Conservation (phyloP, 495 filamentous ascomycete genomes). For the Aspergillus taichungensis region DNA sequence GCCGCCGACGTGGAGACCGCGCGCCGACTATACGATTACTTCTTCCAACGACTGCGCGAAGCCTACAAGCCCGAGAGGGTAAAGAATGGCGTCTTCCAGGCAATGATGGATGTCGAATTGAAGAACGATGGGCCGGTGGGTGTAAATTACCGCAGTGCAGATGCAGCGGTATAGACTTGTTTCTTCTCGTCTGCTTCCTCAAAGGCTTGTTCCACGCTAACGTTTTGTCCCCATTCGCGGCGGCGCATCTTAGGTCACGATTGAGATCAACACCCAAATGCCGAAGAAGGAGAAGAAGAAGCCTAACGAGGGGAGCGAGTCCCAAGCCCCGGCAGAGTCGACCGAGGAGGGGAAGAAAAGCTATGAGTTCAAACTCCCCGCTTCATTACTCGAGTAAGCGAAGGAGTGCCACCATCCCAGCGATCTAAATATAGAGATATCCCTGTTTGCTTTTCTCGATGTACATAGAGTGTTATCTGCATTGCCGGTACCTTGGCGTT, state of each 20-base stretch:
- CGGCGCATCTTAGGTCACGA: conserved; percentile 45
- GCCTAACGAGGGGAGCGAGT: conserved; percentile 12
- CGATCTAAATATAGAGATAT: no score
- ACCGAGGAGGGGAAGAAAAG: conserved; percentile 10
- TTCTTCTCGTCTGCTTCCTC: conserved; percentile 6
- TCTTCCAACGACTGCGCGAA: conserved; percentile 67
- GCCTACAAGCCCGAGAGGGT: conserved; percentile 68
- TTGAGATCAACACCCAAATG: conserved; percentile 55
- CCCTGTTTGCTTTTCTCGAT: no score
- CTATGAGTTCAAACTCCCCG: conserved; percentile 31
- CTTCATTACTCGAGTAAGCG: conserved; percentile 30
- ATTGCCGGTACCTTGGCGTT: no score
- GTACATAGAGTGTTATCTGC: no score
- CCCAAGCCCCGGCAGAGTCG: not conserved
- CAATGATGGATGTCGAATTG: conserved; percentile 96
- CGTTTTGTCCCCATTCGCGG: not conserved
- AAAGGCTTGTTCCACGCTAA: conserved; percentile 8
- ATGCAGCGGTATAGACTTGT: conserved; percentile 50
- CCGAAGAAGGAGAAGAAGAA: conserved; percentile 40
- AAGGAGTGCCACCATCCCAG: not conserved
- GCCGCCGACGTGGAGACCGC: conserved; percentile 72
- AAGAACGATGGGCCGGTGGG: conserved; percentile 93
- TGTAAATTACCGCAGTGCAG: conserved; percentile 55
- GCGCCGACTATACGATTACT: conserved; percentile 70
- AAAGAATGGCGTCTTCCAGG: conserved; percentile 91